phyloP scores from a whole-genome alignment of 352 stramenopile genomes.

The Globisporangium spiculum region DNA sequence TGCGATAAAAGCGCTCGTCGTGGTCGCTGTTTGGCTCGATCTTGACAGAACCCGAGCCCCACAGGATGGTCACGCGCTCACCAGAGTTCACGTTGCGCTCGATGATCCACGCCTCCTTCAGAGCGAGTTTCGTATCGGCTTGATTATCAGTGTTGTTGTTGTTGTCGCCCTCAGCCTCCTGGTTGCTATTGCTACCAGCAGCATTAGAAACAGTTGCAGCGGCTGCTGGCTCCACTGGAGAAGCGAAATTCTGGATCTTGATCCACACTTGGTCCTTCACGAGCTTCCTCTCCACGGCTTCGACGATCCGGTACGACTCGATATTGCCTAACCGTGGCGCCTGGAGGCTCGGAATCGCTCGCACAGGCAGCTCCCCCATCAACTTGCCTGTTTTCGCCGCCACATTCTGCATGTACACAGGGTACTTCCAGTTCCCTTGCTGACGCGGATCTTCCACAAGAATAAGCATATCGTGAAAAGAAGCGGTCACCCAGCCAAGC shows the following conservation, averaged over 20 bases:
- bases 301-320: slow-evolving; percentile 53
- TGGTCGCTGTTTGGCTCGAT: slow-evolving; percentile 32
- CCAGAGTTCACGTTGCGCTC: slow-evolving; percentile 72
- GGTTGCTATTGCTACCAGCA: slow-evolving; percentile 9
- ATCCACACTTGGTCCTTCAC: slow-evolving; percentile 78
- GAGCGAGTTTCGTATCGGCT: neutral
- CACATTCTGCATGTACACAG: slow-evolving; percentile 68
- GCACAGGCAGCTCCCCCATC: slow-evolving; percentile 59
- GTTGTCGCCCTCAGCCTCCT: slow-evolving; percentile 16
- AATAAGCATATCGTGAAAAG: slow-evolving; percentile 44
- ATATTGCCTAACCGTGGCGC: slow-evolving; percentile 48
- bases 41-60: slow-evolving; percentile 34
- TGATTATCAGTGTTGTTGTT: slow-evolving; percentile 16
- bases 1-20: slow-evolving; percentile 66
- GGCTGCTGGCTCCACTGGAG: slow-evolving; percentile 11
- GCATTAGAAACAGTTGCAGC: slow-evolving; percentile 1
- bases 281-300: slow-evolving; percentile 59
- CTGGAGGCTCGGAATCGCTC: slow-evolving; percentile 59
- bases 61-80: slow-evolving; percentile 60
- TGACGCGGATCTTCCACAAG: slow-evolving; percentile 53
- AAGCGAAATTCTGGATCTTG: slow-evolving; percentile 29
- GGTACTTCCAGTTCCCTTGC: slow-evolving; percentile 23
- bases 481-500: slow-evolving; percentile 64
- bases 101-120: slow-evolving; percentile 60
- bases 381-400: slow-evolving; percentile 50